Evolutionary conservation across 2,329 filamentous ascomycete genomes (phyloP), one percentile per base, ranked within the genome.

Genomic region (Cordyceps tenuipes): DNA sequence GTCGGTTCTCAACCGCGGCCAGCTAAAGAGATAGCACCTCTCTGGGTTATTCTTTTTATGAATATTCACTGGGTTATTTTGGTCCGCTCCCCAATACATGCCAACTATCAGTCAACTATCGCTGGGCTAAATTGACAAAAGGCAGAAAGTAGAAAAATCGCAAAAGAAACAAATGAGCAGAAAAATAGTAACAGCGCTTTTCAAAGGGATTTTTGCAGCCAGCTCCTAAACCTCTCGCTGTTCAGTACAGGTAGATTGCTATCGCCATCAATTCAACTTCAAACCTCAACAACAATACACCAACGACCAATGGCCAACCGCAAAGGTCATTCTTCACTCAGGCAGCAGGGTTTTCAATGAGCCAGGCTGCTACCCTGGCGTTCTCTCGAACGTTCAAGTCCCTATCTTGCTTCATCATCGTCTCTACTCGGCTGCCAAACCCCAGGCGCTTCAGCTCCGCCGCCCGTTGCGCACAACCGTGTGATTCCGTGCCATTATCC

Each of bases 351-450:
- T 76, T 72, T 64, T 81, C 84, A 73, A 94, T 82, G 72, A 92
- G 85, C 76, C 86, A 86, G 13, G 88, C 73, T 0, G 90, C 91
- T 48, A 84, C 87, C 76, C 92, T 96, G 1, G 90, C 90, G 63
- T 91, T 78, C 76, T 97, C 91, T 57, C 88, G 79, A 23, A 96
- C 89, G 71, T 96, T 90, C 61, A 94, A 72, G 68, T 95, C 90
- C 2, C 77, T 72, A 72, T 97, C 93, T 63, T 82, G 74, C 68
- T 83, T 74, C 66, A 76, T 75, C 68, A 91, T 73, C 63, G 74
- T 76, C 69, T 84, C 79, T 64, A 93, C 78, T 66, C 84, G 87
- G 36, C 82, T 78, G 57, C 87, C 76, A 64, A 92, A 88, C 0
- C 91, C 91, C 29, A 94, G 72, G 57, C 82, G 82, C 69, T 84